Evolutionary conservation across 169 alveolate genomes (phyloP), one percentile per base, ranked within the genome.

Genomic region (Eimeria mitis): DNA sequence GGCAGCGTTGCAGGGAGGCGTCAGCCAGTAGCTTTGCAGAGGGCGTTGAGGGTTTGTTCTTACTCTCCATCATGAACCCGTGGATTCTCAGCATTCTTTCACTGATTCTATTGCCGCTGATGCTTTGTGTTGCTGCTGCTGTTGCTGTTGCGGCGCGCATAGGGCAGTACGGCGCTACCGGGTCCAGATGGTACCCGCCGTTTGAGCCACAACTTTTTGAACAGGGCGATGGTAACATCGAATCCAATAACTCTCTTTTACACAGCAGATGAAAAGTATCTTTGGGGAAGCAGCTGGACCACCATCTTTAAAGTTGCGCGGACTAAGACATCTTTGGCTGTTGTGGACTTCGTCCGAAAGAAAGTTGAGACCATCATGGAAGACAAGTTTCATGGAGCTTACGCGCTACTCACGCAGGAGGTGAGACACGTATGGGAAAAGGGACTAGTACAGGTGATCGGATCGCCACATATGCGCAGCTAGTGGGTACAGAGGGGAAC

Each of bases 251-350:
- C 95, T 28, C 97, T 95, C 14, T 91, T 89, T 52, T 95, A 95
- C 84, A 89, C 97, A 9, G 95, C 49, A 52, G 96, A 95, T 87
- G 88, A 83, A 49, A 95, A 95, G 71, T 95, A 95, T 68, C 91
- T 95, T 47, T 95, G 97, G 97, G 97, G 97, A 11, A 89, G 96
- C 94, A 89, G 96, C 95, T 95, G 97, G 97, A 95, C 97, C 59
- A 95, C 97, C 19, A 79, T 95, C 25, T 95, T 95, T 89, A 95
- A 95, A 52, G 94, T 95, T 34, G 94, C 87, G 28, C 94, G 97
- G 59, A 89, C 94, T 31, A 79, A 85, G 71, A 49, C 95, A 49
- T 49, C 91, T 11, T 70, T 95, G 78, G 76, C 95, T 8, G 54
- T 95, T 25, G 96, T 79, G 44, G 96, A 79, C 54, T 95, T 56